These are phyloP conservation scores for Xenoacremonium recifei DNA, from an alignment of 2,329 filamentous ascomycete species.

Conservation along the genomic window DNA sequence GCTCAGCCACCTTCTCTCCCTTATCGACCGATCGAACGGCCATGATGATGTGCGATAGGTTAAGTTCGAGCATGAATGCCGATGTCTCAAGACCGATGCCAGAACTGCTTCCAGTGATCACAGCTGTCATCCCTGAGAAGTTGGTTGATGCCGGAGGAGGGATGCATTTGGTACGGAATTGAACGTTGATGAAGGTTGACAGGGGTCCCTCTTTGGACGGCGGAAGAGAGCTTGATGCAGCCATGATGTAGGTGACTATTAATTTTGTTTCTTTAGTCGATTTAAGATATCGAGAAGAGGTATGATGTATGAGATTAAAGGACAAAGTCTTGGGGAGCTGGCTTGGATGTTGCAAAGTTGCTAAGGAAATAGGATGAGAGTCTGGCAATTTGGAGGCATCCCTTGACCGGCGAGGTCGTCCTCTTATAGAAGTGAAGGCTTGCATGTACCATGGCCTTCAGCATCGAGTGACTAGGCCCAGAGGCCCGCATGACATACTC, in stretches of 20 bases:
- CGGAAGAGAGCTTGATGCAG: conserved; percentile 1
- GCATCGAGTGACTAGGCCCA: too few species aligned
- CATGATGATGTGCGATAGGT: conserved; percentile 39
- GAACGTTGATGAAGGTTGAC: conserved; percentile 5
- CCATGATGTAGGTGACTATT: conserved; percentile 1
- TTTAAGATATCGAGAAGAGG: too few species aligned
- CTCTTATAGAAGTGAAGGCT: too few species aligned
- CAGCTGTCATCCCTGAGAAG: conserved; percentile 35
- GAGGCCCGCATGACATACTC: too few species aligned
- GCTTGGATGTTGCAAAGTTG: too few species aligned
- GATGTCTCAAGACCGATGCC: conserved; percentile 45
- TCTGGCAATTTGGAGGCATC: too few species aligned
- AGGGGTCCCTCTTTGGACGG: conserved; percentile 5
- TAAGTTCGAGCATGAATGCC: conserved; percentile 36
- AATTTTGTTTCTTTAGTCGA: too few species aligned
- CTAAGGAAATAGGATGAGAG: too few species aligned
- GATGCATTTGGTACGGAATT: conserved; percentile 2
- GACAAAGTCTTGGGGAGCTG: too few species aligned
- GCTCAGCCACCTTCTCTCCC: conserved; percentile 36
- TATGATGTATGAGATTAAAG: too few species aligned
- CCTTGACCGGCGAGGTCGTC: too few species aligned
- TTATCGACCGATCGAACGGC: conserved; percentile 38
- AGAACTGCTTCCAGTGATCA: conserved; percentile 45
- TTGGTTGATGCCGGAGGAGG: conserved; percentile 5
- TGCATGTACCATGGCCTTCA: too few species aligned